Evolutionary conservation across 2,329 filamentous ascomycete genomes (phyloP), one percentile per base, ranked within the genome.

Genomic region (Exophiala phaeomuriformis): DNA sequence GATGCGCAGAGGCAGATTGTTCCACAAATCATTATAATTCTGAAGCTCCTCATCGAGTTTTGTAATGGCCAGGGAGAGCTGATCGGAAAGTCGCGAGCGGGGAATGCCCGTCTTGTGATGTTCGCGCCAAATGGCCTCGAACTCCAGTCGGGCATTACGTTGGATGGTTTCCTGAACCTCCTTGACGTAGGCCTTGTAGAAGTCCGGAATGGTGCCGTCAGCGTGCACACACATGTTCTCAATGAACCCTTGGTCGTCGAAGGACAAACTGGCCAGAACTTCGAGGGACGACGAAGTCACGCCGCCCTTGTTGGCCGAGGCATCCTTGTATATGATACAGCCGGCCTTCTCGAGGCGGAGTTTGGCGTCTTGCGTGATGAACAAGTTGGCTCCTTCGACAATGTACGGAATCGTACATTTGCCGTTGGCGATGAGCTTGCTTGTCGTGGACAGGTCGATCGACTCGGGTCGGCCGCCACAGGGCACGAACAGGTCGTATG

Each of bases 281-380:
- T 98, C 93, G 32, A 97, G 83, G 0, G 93, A 97, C 0, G 93
- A 97, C 0, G 90, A 96, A 0, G 93, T 98, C 43, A 98, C 93
- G 69, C 93, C 93, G 61, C 93, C 93, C 78, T 98, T 98, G 81
- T 98, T 98, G 52, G 91, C 90, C 36, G 89, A 95, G 3, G 93
- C 93, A 70, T 98, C 93, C 76, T 98, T 98, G 84, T 90, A 96
- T 39, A 98, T 73, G 64, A 97, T 83, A 67, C 89, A 94, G 56
- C 93, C 93, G n/a, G 91, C 90, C 64, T 89, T 85, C 74, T 98
- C 93, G 9, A 98, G 82, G 28, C 90, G 87, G 51, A 97, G 80
- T 76, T 97, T 97, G 64, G 91, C 91, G 65, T 98, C 93, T 72
- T 98, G 93, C 0, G 93, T 96, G 73, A 98, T 94, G 80, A 98